These are phyloP conservation scores for Naganishia antarctica DNA, from an alignment of 768 basidiomycete species.

Conservation along the genomic window DNA sequence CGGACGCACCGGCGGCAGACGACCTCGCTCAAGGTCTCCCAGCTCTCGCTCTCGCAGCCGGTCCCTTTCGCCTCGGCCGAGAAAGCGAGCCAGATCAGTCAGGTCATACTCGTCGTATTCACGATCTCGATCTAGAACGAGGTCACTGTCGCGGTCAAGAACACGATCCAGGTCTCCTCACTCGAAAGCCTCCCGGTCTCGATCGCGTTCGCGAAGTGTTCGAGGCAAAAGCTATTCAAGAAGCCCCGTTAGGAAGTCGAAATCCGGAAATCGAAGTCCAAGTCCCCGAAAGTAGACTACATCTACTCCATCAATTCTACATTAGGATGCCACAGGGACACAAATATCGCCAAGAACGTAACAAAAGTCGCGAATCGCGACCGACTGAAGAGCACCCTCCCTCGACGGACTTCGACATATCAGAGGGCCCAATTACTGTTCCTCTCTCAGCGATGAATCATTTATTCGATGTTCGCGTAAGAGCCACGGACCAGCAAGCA, in stretches of 20 bases:
- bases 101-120: constrained; percentile 27
- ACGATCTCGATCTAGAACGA: constrained; percentile 30
- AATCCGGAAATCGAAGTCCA: constrained; percentile 1
- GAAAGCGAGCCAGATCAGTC: constrained; percentile 21
- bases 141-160: constrained; percentile 29
- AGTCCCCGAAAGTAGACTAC: constrained; percentile 4
- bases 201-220: constrained; percentile 25
- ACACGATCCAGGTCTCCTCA: constrained; percentile 15
- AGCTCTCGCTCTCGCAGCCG: constrained; percentile 29
- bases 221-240: constrained; percentile 12
- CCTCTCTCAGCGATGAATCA: no score
- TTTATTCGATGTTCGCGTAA: no score
- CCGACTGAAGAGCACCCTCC: no score
- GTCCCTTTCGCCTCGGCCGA: constrained; percentile 23
- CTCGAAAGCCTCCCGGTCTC: constrained; percentile 28
- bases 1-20: constrained; percentile 25
- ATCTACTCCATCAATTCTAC: no score
- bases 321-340: no score
- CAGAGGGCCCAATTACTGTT: no score
- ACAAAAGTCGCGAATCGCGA: no score
- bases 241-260: constrained; percentile 8
- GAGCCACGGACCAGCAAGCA: no score
- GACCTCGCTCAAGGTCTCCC: constrained; percentile 19
- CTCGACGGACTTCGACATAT: no score
- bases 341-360: no score